Evolutionary conservation across 148 eudicot genomes (phyloP).

Genomic region (Rhododendron griersonianum): DNA sequence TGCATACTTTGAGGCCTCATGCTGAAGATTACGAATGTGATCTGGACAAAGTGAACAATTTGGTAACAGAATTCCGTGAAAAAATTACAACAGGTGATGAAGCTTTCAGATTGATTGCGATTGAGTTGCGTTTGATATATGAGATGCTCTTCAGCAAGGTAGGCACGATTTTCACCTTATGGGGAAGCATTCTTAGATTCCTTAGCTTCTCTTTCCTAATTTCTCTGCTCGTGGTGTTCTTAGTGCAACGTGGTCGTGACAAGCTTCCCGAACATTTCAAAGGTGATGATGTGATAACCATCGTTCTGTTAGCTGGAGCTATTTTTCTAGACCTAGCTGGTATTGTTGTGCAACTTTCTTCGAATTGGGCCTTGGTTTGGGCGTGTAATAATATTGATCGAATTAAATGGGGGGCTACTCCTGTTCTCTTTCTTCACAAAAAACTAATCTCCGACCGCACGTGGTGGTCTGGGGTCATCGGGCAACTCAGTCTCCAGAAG

Average conservation of each 20-base stretch:
- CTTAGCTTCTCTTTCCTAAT: neutral
- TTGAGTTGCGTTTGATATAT: neutral
- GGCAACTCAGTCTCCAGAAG: neutral
- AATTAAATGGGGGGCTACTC: neutral
- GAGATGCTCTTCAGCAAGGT: neutral
- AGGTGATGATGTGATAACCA: neutral
- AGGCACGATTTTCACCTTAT: neutral
- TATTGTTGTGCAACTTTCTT: neutral
- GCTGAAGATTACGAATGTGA: neutral
- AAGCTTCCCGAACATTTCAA: neutral
- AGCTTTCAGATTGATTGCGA: neutral
- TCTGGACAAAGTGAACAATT: fast-evolving
- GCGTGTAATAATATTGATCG: neutral
- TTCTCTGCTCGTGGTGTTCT: neutral
- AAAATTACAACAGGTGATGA: neutral
- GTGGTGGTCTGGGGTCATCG: neutral
- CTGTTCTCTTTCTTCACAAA: neutral
- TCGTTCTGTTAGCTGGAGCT: neutral
- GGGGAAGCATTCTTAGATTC: neutral
- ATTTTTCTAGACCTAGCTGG: neutral
- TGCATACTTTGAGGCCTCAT: neutral
- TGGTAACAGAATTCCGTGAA: neutral
- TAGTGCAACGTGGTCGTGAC: neutral
- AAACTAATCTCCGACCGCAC: neutral
- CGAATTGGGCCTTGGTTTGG: neutral